Percentiles rank a stretch among this genome's conserved stretches.
These are phyloP conservation scores for Geranomyces variabilis DNA, from an alignment of 192 early-diverging fungal species.

Conservation along the genomic window DNA sequence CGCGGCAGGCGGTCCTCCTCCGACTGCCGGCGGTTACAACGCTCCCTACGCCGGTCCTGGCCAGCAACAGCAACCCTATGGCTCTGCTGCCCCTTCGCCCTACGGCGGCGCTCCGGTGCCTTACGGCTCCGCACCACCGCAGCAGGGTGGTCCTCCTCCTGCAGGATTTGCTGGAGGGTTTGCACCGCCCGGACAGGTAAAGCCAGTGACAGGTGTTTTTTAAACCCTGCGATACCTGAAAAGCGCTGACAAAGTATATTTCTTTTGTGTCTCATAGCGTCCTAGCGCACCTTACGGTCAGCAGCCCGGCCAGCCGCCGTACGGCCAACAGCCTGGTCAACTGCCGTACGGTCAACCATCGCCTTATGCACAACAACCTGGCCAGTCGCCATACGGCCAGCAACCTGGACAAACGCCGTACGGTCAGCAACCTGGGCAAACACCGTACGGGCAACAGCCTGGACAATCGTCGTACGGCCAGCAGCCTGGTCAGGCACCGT, in stretches of 20 bases:
- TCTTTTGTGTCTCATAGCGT: neutral
- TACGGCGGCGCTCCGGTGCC: neutral
- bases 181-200: constrained; percentile 12
- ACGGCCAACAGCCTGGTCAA: neutral
- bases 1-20: neutral
- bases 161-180: constrained; percentile 12
- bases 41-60: constrained; percentile 14
- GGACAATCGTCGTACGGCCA: no score
- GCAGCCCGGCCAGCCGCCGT: neutral
- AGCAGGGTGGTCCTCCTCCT: constrained; percentile 3
- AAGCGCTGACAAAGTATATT: neutral
- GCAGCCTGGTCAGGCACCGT: constrained; percentile 3
- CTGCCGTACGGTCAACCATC: constrained; percentile 2
- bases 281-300: neutral
- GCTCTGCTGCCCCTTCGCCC: neutral
- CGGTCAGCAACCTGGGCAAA: neutral
- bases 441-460: constrained; percentile 9
- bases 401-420: neutral
- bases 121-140: neutral
- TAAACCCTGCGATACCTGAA: no score
- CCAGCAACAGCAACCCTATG: constrained; percentile 1
- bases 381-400: neutral
- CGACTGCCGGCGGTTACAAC: constrained; percentile 11
- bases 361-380: neutral
- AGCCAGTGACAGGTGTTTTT: neutral